phyloP scores from a whole-genome alignment of 1,284 basidiomycete species.

The Cryptococcus jaspeensis region DNA sequence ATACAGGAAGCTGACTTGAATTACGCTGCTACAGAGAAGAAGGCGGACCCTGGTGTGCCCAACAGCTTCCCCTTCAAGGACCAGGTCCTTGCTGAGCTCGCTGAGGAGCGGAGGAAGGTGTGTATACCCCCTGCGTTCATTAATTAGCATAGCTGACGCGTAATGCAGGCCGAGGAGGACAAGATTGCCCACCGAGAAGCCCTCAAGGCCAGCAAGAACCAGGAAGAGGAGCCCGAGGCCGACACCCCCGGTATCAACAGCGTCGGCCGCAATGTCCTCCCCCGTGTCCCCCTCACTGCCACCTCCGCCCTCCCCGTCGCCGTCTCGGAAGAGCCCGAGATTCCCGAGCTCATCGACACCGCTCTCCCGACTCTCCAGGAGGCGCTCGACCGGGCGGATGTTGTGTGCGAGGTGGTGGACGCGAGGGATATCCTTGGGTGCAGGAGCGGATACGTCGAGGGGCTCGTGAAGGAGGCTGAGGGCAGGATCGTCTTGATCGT shows the following conservation, averaged over 20 bases:
- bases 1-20: not conserved
- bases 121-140: conserved; percentile 21
- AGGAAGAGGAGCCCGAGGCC: conserved; percentile 47
- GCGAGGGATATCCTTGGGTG: conserved; percentile 76
- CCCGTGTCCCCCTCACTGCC: conserved; percentile 19
- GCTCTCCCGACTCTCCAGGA: conserved; percentile 66
- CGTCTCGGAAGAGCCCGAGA: conserved; percentile 42
- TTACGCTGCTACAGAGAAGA: conserved; percentile 58
- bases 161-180: conserved; percentile 26
- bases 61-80: conserved; percentile 97
- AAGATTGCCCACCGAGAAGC: conserved; percentile 55
- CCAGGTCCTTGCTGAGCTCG: conserved; percentile 87
- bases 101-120: conserved; percentile 71
- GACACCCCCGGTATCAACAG: conserved; percentile 44
- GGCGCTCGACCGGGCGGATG: conserved; percentile 79
- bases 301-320: conserved; percentile 12
- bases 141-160: not conserved
- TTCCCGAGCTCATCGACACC: conserved; percentile 63
- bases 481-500: conserved; percentile 64
- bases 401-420: conserved; percentile 80
- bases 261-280: conserved; percentile 22
- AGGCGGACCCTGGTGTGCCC: conserved; percentile 94
- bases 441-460: conserved; percentile 66
- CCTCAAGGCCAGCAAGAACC: conserved; percentile 38
- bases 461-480: conserved; percentile 53